Evolutionary conservation across 345 rosid genomes (phyloP).

Genomic region (Microthlaspi erraticum): DNA sequence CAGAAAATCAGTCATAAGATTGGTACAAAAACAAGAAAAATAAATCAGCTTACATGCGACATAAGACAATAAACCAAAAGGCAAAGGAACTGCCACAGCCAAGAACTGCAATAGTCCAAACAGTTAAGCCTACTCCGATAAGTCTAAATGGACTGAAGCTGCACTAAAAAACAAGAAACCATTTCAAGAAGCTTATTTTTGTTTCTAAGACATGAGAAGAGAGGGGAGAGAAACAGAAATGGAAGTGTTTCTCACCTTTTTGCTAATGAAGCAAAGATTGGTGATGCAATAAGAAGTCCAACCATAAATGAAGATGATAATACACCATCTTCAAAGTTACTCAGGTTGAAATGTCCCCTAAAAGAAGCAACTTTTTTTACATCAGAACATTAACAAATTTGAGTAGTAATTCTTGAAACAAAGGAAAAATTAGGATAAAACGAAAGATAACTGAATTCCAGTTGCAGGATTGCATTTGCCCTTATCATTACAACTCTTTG

Average conservation of each 20-base stretch:
- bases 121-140: conserved; percentile 86
- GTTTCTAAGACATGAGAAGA: background rate
- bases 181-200: background rate
- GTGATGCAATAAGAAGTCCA: conserved; percentile 87
- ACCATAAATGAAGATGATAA: conserved; percentile 96
- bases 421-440: no score
- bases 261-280: conserved; percentile 86
- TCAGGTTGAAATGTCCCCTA: conserved; percentile 81
- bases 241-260: conserved; percentile 60
- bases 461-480: conserved; percentile 66
- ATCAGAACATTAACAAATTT: no score
- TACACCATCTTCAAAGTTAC: conserved; percentile 87
- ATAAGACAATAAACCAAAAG: conserved; percentile 80
- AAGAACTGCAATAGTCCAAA: conserved; percentile 85
- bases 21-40: no score
- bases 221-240: background rate
- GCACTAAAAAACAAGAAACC: conserved; percentile 52
- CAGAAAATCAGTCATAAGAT: background rate
- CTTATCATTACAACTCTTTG: conserved; percentile 59
- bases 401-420: no score
- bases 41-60: conserved; percentile 73
- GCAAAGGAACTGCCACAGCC: conserved; percentile 80
- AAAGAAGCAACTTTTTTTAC: background rate
- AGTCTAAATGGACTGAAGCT: conserved; percentile 82
- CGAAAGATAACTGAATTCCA: conserved; percentile 91